Evolutionary conservation across 495 filamentous ascomycete species (phyloP).

Genomic region (Cercophora scortea): DNA sequence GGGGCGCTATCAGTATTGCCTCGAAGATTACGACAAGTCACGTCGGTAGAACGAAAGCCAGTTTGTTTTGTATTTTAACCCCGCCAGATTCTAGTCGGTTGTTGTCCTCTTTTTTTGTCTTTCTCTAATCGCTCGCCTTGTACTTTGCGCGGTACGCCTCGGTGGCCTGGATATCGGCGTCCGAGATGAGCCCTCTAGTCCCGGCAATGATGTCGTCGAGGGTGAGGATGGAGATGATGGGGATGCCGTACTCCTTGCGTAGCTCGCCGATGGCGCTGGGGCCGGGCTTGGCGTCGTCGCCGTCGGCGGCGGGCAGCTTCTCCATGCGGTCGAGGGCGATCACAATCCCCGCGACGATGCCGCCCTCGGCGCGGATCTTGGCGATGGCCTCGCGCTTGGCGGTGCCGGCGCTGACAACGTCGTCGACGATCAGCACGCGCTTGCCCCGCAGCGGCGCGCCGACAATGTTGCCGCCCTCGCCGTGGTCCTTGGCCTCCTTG

Average conservation of each 20-base stretch:
- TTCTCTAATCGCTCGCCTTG: slow-evolving; percentile 46
- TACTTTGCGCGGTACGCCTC: slow-evolving; percentile 76
- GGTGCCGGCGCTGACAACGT: slow-evolving; percentile 92
- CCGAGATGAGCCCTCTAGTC: slow-evolving; percentile 39
- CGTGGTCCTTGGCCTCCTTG: slow-evolving; percentile 91
- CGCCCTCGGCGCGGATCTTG: slow-evolving; percentile 75
- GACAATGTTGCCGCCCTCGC: slow-evolving; percentile 87
- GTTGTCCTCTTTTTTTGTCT: background rate
- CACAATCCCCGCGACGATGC: slow-evolving; percentile 73
- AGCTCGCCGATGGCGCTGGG: slow-evolving; percentile 76
- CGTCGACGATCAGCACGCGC: slow-evolving; percentile 82
- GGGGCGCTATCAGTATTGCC: too few relatives aligned
- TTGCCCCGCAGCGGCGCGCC: slow-evolving; percentile 78
- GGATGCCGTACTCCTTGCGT: slow-evolving; percentile 55
- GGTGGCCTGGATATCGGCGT: slow-evolving; percentile 60
- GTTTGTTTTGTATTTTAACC: too few relatives aligned
- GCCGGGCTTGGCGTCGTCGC: slow-evolving; percentile 41
- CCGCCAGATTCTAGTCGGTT: background rate
- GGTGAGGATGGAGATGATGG: slow-evolving; percentile 48
- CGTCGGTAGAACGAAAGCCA: too few relatives aligned
- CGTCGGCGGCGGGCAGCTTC: slow-evolving; percentile 53
- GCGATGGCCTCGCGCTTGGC: slow-evolving; percentile 85
- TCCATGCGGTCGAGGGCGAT: slow-evolving; percentile 86
- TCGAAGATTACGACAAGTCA: too few relatives aligned
- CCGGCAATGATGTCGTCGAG: slow-evolving; percentile 77